Percentiles rank a stretch among this genome's conserved stretches.
phyloP scores from a whole-genome alignment of 2,329 filamentous ascomycete genomes.

The Colletotrichum gloeosporioides region DNA sequence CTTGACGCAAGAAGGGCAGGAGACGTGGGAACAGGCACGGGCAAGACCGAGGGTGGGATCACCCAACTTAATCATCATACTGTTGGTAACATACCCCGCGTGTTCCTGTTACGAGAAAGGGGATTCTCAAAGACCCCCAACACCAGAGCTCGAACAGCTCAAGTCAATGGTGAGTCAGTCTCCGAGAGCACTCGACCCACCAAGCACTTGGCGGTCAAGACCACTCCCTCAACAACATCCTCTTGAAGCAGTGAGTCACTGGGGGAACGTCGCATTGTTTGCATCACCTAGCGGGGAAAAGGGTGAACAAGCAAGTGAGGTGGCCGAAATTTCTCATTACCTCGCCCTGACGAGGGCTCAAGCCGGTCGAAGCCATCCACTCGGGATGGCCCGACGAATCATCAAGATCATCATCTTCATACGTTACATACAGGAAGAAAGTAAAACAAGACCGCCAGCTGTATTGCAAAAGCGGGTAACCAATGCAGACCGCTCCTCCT shows the following conservation, averaged over 20 bases:
- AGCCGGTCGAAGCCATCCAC: constrained; percentile 29
- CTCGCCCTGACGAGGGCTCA: constrained; percentile 37
- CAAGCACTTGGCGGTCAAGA: background rate
- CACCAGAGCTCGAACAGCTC: background rate
- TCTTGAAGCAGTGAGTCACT: background rate
- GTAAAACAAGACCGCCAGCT: constrained; percentile 16
- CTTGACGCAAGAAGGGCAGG: background rate
- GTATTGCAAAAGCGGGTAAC: constrained; percentile 25
- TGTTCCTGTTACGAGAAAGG: background rate
- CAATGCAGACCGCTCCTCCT: constrained; percentile 18
- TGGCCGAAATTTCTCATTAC: constrained; percentile 44
- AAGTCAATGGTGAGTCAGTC: background rate
- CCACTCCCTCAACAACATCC: background rate
- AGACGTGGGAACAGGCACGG: background rate
- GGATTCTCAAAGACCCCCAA: background rate
- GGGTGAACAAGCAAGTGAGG: constrained; percentile 27
- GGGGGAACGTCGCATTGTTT: background rate
- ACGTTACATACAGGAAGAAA: background rate
- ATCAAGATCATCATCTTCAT: constrained; percentile 24
- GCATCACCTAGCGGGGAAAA: background rate
- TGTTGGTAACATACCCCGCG: background rate
- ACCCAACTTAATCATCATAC: background rate
- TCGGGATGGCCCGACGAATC: constrained; percentile 28
- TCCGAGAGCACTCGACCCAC: background rate
- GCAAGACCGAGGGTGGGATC: background rate